phyloP scores from a whole-genome alignment of 805 yeast genomes.

The Saccharomyces eubayanus region DNA sequence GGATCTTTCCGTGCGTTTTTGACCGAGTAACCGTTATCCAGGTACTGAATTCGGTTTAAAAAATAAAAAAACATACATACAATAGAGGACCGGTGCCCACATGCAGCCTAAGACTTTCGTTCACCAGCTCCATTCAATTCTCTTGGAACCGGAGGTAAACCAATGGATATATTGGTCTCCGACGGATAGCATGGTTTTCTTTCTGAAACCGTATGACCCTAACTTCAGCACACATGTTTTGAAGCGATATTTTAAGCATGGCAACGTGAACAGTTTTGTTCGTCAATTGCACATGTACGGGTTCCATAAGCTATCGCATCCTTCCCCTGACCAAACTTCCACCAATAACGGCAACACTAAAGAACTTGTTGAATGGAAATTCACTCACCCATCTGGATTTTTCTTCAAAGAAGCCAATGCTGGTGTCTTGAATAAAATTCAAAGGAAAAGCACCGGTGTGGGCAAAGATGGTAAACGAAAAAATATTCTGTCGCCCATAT shows the following conservation, averaged over 20 bases:
- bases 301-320: slow-evolving; percentile 59
- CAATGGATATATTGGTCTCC: slow-evolving; percentile 25
- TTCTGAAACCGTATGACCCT: slow-evolving; percentile 23
- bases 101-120: slow-evolving; percentile 11
- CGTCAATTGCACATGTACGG: slow-evolving; percentile 95
- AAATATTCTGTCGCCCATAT: slow-evolving; percentile 25
- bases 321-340: slow-evolving; percentile 2
- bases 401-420: slow-evolving; percentile 20
- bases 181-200: slow-evolving; percentile 15
- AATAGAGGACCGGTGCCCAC: not conserved
- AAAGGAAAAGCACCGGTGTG: slow-evolving; percentile 25
- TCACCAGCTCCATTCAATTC: slow-evolving; percentile 25
- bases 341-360: slow-evolving; percentile 5
- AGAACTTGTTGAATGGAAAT: slow-evolving; percentile 21
- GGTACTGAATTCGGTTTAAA: not conserved
- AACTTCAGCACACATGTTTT: slow-evolving; percentile 29
- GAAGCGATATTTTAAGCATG: slow-evolving; percentile 82
- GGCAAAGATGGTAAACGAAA: slow-evolving; percentile 28
- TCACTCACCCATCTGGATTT: slow-evolving; percentile 26
- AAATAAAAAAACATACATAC: too few species aligned
- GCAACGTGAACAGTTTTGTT: slow-evolving; percentile 87
- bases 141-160: slow-evolving; percentile 16
- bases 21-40: not conserved
- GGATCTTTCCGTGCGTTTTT: not conserved
- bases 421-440: slow-evolving; percentile 20